A percentile compares a stretch with the other conserved stretches of the same genome.
These are phyloP conservation scores for Deuterostichococcus epilithicus DNA, from an alignment of 139 green algal species.

Conservation along the genomic window DNA sequence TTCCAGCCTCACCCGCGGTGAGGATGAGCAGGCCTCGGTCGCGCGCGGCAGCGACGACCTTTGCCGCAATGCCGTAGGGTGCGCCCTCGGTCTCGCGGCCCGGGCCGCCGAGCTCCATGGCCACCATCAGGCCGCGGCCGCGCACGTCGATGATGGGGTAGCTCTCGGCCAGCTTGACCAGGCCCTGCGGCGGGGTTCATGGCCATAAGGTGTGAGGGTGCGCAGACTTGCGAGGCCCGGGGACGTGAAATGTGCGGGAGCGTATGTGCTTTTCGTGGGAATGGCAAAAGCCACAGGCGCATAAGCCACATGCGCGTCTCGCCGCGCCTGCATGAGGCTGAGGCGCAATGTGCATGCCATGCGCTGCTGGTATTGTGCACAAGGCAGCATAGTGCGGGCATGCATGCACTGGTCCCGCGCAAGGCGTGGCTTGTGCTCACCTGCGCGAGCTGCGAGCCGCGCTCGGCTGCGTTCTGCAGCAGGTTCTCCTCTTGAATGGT, in stretches of 20 bases:
- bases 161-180: constrained; percentile 29
- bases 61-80: constrained; percentile 36
- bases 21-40: constrained; percentile 67
- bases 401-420: not conserved
- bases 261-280: no score
- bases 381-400: no score
- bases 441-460: constrained; percentile 60
- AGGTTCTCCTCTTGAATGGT: constrained; percentile 71
- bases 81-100: constrained; percentile 14
- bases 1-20: constrained; percentile 33
- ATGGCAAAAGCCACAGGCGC: no score
- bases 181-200: no score
- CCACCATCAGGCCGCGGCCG: constrained; percentile 78
- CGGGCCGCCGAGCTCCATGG: constrained; percentile 60
- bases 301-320: no score
- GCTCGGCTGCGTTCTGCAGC: constrained; percentile 54
- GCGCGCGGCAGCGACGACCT: constrained; percentile 46
- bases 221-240: no score
- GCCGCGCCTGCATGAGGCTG: no score
- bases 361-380: no score
- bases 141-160: constrained; percentile 73
- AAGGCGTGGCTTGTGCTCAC: constrained; percentile 9
- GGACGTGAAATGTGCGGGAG: no score
- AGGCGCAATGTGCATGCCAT: no score
- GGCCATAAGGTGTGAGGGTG: not conserved